Base-by-base conservation (phyloP, 2,329 filamentous ascomycete species). In the Davidsoniella australis region DNA sequence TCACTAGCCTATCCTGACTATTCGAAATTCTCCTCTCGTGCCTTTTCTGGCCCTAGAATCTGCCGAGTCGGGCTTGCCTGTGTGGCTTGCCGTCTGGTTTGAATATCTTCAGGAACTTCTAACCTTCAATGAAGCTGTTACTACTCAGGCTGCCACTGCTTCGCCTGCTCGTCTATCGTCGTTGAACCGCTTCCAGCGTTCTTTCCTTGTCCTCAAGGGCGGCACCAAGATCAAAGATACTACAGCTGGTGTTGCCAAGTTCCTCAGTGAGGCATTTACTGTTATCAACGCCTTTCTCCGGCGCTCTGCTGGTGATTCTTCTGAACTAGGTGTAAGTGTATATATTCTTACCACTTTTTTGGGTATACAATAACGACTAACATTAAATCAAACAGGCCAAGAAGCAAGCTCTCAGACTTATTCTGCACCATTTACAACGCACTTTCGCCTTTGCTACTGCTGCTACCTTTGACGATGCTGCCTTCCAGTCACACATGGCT, bases 401-500 rank as follows among this genome's bases (percentile, higher is more conserved):
- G 18, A 50, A 54, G 5, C 57, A 56, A 14, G 55, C 66, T 12
- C 54, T 66, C 4, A 60, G 61, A 37, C 59, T 56, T 39, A 51
- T 78, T 8, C 58, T 73, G 48, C 69, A 72, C 51, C 76, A 72
- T 56, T 71, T 78, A 63, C 67, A 68, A 59, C 66, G 70, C 17
- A 80, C 73, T 0, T 67, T 73, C 50, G 55, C 58, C 0, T 64
- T 76, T 29, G 64, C 71, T 1, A 68, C 65, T 10, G 60, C 60
- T 0, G 18, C 58, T 3, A 57, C 60, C 0, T 81, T 81, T 55
- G 74, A 80, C 50, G 78, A 81, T 56, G 76, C 75, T 14, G 67
- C 64, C 33, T 82, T 82, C 60, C 77, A 78, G 58, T 77, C 76
- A 24, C 76, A 80, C 57, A 61, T 82, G 12, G 64, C 67, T 0